Evolutionary conservation across 192 early-diverging fungal genomes (phyloP).

Genomic region (Backusella psychrophila): DNA sequence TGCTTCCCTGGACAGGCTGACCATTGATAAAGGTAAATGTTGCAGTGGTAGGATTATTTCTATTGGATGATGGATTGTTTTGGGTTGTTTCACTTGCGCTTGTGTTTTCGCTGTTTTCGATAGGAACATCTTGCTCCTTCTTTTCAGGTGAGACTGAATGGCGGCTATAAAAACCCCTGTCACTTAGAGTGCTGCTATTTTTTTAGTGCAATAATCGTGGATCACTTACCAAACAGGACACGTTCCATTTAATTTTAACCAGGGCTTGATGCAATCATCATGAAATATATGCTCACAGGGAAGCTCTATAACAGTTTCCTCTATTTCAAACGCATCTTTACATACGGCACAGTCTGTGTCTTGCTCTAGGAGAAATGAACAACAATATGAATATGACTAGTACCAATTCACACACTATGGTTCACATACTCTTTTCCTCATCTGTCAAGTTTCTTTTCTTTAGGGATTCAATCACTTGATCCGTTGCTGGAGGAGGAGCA

Average conservation of each 20-base stretch:
- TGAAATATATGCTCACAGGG: constrained; percentile 93
- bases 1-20: neutral
- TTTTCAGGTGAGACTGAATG: constrained; percentile 20
- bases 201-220: neutral
- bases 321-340: constrained; percentile 79
- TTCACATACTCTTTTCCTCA: constrained; percentile 43
- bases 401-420: neutral
- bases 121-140: neutral
- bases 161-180: neutral
- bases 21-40: neutral
- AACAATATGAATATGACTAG: neutral
- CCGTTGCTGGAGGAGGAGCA: constrained; percentile 79
- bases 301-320: constrained; percentile 64
- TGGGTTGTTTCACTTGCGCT: neutral
- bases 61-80: neutral
- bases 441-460: constrained; percentile 49
- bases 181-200: neutral
- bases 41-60: neutral
- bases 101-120: neutral
- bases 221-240: constrained; percentile 83
- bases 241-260: constrained; percentile 93
- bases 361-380: constrained; percentile 32
- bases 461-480: constrained; percentile 71
- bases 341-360: constrained; percentile 85
- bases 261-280: constrained; percentile 82